phyloP scores from a whole-genome alignment of 768 basidiomycete genomes.

The Neoboletus magnificus region DNA sequence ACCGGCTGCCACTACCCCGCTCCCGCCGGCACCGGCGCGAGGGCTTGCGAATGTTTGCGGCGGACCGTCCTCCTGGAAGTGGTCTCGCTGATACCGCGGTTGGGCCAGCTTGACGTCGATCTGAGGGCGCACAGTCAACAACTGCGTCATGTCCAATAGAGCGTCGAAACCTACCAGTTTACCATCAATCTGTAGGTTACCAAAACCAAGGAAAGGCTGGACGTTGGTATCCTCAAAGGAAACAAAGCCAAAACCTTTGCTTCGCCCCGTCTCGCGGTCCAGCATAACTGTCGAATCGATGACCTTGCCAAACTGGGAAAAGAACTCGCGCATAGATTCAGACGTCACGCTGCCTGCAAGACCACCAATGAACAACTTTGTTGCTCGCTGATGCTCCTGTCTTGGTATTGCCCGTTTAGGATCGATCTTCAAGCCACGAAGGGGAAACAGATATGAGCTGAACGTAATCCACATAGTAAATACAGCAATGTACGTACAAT shows the following conservation, averaged over 20 bases:
- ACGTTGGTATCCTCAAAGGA: slow-evolving; percentile 93
- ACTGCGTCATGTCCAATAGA: not conserved
- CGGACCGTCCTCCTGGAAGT: slow-evolving; percentile 46
- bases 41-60: slow-evolving; percentile 19
- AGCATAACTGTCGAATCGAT: slow-evolving; percentile 99
- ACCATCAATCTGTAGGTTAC: slow-evolving; percentile 90
- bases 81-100: slow-evolving; percentile 78
- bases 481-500: slow-evolving; percentile 61
- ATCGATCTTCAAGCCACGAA: slow-evolving; percentile 69
- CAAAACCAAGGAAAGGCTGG: slow-evolving; percentile 82
- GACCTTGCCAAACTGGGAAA: slow-evolving; percentile 91
- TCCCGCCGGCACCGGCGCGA: slow-evolving; percentile 6
- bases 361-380: slow-evolving; percentile 95
- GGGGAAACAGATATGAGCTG: slow-evolving; percentile 19
- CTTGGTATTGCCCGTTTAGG: slow-evolving; percentile 99
- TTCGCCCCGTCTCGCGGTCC: slow-evolving; percentile 90
- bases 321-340: slow-evolving; percentile 90
- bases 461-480: slow-evolving; percentile 7
- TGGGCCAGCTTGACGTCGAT: slow-evolving; percentile 98
- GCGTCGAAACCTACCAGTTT: slow-evolving; percentile 68
- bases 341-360: slow-evolving; percentile 89
- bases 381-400: slow-evolving; percentile 89
- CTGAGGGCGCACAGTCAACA: slow-evolving; percentile 38
- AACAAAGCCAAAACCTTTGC: slow-evolving; percentile 98
- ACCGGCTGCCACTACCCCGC: slow-evolving; percentile 11